Percentiles rank a stretch among this genome's conserved stretches.
phyloP scores from a whole-genome alignment of 331 rosid species.

The Malus hybrid region DNA sequence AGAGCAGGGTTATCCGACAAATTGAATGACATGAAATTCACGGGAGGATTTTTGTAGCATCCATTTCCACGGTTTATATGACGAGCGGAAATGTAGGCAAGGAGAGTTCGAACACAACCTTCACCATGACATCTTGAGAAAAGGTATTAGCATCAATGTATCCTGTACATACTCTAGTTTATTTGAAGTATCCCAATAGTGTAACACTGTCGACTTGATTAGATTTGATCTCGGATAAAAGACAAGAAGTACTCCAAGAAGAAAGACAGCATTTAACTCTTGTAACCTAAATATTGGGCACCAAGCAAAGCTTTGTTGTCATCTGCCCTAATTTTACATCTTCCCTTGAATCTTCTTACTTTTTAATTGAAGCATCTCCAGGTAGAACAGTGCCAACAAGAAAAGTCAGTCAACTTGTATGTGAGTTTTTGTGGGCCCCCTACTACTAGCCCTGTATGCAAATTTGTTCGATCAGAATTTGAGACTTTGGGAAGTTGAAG shows the following conservation, averaged over 20 bases:
- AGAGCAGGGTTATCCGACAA: constrained; percentile 38
- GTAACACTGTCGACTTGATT: not conserved
- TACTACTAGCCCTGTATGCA: not conserved
- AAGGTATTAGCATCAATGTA: too few relatives aligned
- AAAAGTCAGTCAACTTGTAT: not conserved
- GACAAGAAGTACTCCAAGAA: not conserved
- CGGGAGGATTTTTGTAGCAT: not conserved
- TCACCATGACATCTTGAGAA: too few relatives aligned
- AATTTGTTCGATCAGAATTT: not conserved
- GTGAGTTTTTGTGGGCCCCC: not conserved
- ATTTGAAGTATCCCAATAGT: not conserved
- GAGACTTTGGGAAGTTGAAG: not conserved
- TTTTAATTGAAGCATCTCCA: not conserved
- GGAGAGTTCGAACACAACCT: too few relatives aligned
- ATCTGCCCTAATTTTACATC: not conserved
- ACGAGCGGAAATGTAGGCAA: too few relatives aligned
- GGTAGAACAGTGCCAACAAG: constrained; percentile 5
- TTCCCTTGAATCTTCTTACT: not conserved
- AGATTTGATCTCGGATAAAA: not conserved
- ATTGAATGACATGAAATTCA: constrained; percentile 30
- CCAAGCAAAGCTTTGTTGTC: constrained; percentile 3
- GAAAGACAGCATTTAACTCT: not conserved
- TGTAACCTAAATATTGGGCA: constrained; percentile 3
- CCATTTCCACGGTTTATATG: too few relatives aligned
- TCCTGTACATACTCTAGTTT: not conserved